Evolutionary conservation across 2,329 filamentous ascomycete genomes (phyloP).

Genomic region (Paraphoma sp.): DNA sequence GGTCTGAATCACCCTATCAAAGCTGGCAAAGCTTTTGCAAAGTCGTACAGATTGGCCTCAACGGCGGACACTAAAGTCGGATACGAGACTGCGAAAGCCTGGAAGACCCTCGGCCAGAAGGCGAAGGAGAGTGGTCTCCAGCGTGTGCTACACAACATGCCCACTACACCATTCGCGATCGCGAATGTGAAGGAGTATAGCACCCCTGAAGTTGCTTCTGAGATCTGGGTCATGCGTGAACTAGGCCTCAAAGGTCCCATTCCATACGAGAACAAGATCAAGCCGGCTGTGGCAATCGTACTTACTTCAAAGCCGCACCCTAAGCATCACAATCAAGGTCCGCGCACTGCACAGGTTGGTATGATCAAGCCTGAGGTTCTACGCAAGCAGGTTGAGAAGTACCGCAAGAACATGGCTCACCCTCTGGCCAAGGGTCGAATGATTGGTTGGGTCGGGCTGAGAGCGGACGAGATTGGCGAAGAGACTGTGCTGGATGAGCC

Average conservation of each 20-base stretch:
- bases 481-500: neutral
- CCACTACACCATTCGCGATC: too few species aligned
- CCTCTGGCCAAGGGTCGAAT: neutral
- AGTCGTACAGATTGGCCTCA: neutral
- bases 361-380: neutral
- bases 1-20: conserved; percentile 6
- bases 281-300: neutral
- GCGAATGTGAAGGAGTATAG: conserved; percentile 3
- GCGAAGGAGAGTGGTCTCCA: neutral
- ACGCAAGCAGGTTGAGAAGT: neutral
- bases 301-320: neutral
- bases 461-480: neutral
- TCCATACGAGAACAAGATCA: conserved; percentile 5
- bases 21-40: conserved; percentile 5
- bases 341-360: neutral
- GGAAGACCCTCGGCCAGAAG: neutral
- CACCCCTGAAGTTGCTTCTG: conserved; percentile 5
- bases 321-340: neutral
- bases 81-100: neutral
- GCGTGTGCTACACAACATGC: neutral
- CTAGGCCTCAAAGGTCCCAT: conserved; percentile 1
- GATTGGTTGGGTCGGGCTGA: neutral
- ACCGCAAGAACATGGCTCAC: neutral
- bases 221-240: conserved; percentile 7
- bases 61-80: neutral